phyloP scores from a whole-genome alignment of 2,329 filamentous ascomycete genomes.

The Colletotrichum euphorbiae region DNA sequence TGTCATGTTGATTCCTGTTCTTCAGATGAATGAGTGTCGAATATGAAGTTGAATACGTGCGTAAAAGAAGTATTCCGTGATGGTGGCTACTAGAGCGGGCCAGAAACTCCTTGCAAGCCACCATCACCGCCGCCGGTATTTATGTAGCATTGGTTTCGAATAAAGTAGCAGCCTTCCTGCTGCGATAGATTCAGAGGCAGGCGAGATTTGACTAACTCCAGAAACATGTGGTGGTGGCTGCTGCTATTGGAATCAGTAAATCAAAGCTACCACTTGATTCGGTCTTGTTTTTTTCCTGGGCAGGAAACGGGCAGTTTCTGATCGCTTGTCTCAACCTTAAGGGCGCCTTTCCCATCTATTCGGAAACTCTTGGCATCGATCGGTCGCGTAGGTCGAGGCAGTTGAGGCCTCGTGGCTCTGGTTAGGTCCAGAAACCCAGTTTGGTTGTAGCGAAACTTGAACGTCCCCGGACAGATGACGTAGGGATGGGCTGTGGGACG shows the following conservation, averaged over 20 bases:
- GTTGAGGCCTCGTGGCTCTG: not conserved
- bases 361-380: constrained; percentile 30
- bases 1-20: not conserved
- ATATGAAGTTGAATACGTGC: not conserved
- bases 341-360: constrained; percentile 10
- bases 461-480: not conserved
- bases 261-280: not conserved
- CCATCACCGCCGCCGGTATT: not conserved
- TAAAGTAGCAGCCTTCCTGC: not conserved
- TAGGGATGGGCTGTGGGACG: not conserved
- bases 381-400: not conserved
- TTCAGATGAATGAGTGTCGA: not conserved
- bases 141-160: not conserved
- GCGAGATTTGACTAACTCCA: not conserved
- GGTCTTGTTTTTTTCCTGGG: not conserved
- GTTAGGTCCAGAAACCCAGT: not conserved
- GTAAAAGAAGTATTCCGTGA: not conserved
- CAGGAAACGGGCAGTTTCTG: constrained; percentile 3
- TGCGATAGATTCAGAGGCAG: not conserved
- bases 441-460: not conserved
- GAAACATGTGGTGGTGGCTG: not conserved
- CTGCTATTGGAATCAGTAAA: not conserved
- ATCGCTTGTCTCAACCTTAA: constrained; percentile 30
- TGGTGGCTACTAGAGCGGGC: not conserved
- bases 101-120: not conserved